phyloP scores from a whole-genome alignment of 768 basidiomycete species.

The Polyporus arcularius region DNA sequence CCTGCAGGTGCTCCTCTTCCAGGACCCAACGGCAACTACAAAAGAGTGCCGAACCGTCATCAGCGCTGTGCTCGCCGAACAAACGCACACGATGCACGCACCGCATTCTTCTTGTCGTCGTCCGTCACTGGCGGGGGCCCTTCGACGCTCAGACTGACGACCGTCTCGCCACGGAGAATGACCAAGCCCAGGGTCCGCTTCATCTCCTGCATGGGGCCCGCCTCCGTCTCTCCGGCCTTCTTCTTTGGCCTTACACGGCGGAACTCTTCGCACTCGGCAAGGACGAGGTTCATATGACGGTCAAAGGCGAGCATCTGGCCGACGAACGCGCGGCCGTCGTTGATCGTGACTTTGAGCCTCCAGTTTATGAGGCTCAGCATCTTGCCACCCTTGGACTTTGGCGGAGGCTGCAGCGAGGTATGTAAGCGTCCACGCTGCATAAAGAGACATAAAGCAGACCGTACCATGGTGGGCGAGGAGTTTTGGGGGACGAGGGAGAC shows the following conservation, averaged over 20 bases:
- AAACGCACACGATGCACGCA: constrained; percentile 38
- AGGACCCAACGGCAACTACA: constrained; percentile 81
- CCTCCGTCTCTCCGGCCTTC: constrained; percentile 75
- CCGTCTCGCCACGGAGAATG: constrained; percentile 93
- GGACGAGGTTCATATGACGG: constrained; percentile 98
- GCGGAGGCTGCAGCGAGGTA: constrained; percentile 67
- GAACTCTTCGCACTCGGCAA: constrained; percentile 99
- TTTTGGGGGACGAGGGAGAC: constrained; percentile 26
- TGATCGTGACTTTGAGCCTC: constrained; percentile 95
- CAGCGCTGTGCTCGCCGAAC: constrained; percentile 9
- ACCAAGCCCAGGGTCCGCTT: constrained; percentile 96
- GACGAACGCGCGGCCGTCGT: constrained; percentile 92
- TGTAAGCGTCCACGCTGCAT: neutral
- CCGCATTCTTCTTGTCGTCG: constrained; percentile 84
- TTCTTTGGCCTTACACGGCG: constrained; percentile 90
- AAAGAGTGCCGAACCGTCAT: constrained; percentile 16
- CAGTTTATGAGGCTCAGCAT: constrained; percentile 98
- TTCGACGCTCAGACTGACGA: constrained; percentile 93
- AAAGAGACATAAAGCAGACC: neutral
- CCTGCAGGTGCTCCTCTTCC: constrained; percentile 96
- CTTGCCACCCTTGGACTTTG: constrained; percentile 97
- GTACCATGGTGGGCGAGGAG: constrained; percentile 55
- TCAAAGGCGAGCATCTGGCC: constrained; percentile 99
- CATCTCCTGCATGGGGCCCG: constrained; percentile 85
- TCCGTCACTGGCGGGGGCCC: constrained; percentile 91